Evolutionary conservation across 345 rosid genomes (phyloP), one percentile per base, ranked within the genome.

Genomic region (Eucalyptus camaldulensis): DNA sequence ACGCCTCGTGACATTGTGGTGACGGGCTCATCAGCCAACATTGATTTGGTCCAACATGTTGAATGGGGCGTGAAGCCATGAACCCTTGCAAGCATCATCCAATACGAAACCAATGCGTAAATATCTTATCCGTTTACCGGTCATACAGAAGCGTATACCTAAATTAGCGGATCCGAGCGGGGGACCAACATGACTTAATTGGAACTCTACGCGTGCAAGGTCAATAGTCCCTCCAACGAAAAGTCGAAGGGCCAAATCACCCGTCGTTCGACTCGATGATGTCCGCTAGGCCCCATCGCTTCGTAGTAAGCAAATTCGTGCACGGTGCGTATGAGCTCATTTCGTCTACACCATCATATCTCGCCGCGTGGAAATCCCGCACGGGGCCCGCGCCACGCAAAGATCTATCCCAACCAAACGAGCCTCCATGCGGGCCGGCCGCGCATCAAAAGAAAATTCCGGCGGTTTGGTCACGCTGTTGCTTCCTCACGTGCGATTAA

Each of bases 31-130:
- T 67, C 24, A 10, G 4, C 6, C 80, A 17, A 8, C 80, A 8
- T 19, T 16, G 11, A 33, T 67, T 67, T 31, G 43, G 22, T 67
- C 80, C 3, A 5, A 8, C 6, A 0, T 2, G 3, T 72, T 19
- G 27, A 72, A 19, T 10, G 45, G 8, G 8, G 13, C 2, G 14
- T 17, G 37, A 65, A 65, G 8, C 8, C 6, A 1, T 15, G 33
- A 62, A 13, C 3, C 16, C 19, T 13, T 1, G 27, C 45, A 10
- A 0, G 8, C 44, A 4, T 6, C 4, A 37, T 72, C 2, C 45
- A 10, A 0, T 19, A 33, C 14, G 11, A 19, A 72, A 72, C 7
- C 14, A 33, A 1, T 4, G 2, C 6, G 4, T 11, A 8, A 16
- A 40, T 33, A 21, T 17, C 44, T 9, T 9, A 5, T 31, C 44